Evolutionary conservation across 1,284 basidiomycete genomes (phyloP).

Genomic region (Schizopora paradoxa): DNA sequence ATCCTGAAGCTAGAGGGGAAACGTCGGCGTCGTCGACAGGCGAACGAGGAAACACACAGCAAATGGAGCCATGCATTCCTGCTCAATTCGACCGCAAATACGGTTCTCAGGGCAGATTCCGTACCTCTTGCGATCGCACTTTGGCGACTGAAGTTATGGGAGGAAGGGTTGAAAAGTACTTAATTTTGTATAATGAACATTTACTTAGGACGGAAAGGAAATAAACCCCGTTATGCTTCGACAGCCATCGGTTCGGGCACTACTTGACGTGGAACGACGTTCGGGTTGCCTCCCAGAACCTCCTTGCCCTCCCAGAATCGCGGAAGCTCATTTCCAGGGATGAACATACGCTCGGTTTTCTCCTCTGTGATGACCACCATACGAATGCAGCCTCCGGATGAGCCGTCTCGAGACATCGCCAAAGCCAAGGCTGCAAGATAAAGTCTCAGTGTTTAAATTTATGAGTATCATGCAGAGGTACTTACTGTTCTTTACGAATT

Average conservation of each 20-base stretch:
- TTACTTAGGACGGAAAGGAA: constrained; percentile 3
- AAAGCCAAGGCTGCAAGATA: constrained; percentile 72
- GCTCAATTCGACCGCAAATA: constrained; percentile 46
- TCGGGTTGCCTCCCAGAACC: constrained; percentile 36
- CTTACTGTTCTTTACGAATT: constrained; percentile 96
- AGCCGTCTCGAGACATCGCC: constrained; percentile 97
- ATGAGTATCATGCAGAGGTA: too few species aligned
- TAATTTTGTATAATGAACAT: background rate
- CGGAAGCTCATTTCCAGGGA: constrained; percentile 90
- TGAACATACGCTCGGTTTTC: constrained; percentile 86
- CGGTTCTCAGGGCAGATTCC: constrained; percentile 48
- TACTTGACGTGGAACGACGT: constrained; percentile 30
- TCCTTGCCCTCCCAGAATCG: constrained; percentile 82
- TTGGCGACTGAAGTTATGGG: constrained; percentile 74
- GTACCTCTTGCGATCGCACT: constrained; percentile 60
- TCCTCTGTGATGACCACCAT: constrained; percentile 96
- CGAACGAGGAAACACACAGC: constrained; percentile 19
- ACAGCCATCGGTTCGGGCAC: constrained; percentile 51
- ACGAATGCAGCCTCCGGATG: constrained; percentile 95
- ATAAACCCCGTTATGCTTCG: constrained; percentile 38
- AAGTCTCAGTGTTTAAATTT: too few species aligned
- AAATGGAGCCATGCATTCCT: constrained; percentile 66
- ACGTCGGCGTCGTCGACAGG: constrained; percentile 17
- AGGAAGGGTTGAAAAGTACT: constrained; percentile 32
- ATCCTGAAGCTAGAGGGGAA: constrained; percentile 45